phyloP scores from a whole-genome alignment of 371 early-diverging fungal genomes.

The Scutellospora calospora region DNA sequence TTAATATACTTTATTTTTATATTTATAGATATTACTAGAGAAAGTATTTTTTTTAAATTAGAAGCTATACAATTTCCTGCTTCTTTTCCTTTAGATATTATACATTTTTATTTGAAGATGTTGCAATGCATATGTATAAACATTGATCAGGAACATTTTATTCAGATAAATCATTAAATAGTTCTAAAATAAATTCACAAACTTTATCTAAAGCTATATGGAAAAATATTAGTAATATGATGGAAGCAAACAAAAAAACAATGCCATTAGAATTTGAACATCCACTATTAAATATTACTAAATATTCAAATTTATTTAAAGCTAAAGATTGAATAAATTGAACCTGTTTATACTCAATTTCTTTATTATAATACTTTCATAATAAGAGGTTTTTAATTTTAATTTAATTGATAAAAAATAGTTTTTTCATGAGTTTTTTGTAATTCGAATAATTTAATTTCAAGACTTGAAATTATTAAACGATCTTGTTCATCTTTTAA shows the following conservation, averaged over 20 bases:
- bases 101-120: background rate
- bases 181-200: too few relatives aligned
- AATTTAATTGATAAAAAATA: background rate
- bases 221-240: background rate
- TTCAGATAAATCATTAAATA: background rate
- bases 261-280: background rate
- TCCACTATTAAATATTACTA: background rate
- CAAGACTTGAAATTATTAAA: background rate
- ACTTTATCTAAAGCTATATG: background rate
- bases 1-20: too few relatives aligned
- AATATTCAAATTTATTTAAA: background rate
- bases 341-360: background rate
- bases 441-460: conserved; percentile 22
- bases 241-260: background rate
- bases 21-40: background rate
- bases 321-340: background rate
- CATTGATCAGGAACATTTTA: background rate
- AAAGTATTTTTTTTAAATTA: conserved; percentile 2
- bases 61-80: background rate
- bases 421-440: conserved; percentile 26
- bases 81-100: conserved; percentile 3
- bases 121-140: background rate
- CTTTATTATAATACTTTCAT: background rate
- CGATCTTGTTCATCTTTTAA: conserved; percentile 11
- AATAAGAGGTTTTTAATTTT: too few relatives aligned